Base-by-base conservation (phyloP, 164 flowering plant genomes). In the Buxus sempervirens region DNA sequence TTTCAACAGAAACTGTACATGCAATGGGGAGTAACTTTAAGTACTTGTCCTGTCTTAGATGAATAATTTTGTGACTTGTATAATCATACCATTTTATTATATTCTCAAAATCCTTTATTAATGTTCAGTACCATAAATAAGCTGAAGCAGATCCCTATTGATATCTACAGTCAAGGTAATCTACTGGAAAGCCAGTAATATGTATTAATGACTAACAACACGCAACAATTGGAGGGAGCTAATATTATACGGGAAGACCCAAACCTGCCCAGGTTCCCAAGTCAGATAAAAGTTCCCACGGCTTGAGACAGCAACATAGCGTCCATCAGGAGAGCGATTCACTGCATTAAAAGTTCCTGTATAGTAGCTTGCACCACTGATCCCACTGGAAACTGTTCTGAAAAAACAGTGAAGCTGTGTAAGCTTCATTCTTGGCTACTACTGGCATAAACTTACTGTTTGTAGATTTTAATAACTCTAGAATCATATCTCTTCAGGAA, bases 311-410 rank as follows among this genome's bases (percentile, higher is more conserved):
- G 97, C 98, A 72, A 95, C 98, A 86, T 95, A 91, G 54, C 71
- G 85, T 75, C 98, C 98, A 74, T 90, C 97, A 54, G 98, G 98
- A 36, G 98, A 95, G 73, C 98, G 96, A 68, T 90, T 95, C 61
- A 95, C 98, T 4, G 96, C 82, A 68, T 83, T 95, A 70, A 91
- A 90, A 8, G 98, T 95, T 63, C 97, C 98, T 12, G 97, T 95
- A 49, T 95, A 91, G 77, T 95, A 95, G 62, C 98, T 95, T 72
- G 98, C 98, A 70, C 98, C 98, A 83, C 98, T 91, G 65, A 95
- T 95, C 53, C 98, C 97, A 80, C 98, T 95, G 20, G 98, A 95
- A 77, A 95, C 98, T 86, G 98, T 95, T 87, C 97, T 95, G 98
- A 77, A 90, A 69, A 80, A 68, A 72, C 66, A 73, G 75, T 38